Evolutionary conservation across 2,329 filamentous ascomycete species (phyloP).

Genomic region (Nigrospora sphaerica): DNA sequence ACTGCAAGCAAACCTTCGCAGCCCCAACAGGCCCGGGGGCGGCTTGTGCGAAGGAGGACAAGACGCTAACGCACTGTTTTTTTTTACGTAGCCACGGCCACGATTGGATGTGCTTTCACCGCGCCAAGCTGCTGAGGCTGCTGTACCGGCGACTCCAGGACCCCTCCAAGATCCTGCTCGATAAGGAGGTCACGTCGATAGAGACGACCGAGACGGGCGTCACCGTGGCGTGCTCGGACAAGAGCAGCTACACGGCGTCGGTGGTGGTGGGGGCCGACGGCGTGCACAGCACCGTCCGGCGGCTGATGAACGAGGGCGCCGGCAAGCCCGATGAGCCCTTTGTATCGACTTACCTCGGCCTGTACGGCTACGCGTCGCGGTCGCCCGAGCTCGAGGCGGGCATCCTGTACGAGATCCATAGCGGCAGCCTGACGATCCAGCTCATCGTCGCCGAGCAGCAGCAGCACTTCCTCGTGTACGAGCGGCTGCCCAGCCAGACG

Average conservation of each 20-base stretch:
- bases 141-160: slow-evolving; percentile 13
- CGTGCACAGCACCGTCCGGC: slow-evolving; percentile 27
- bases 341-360: slow-evolving; percentile 13
- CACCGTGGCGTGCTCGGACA: slow-evolving; percentile 21
- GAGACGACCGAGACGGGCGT: slow-evolving; percentile 3
- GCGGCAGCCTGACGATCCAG: slow-evolving; percentile 12
- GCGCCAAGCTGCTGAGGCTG: slow-evolving; percentile 13
- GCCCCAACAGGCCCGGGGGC: slow-evolving; percentile 1
- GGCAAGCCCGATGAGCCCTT: slow-evolving; percentile 10
- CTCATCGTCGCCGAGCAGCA: slow-evolving; percentile 14
- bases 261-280: slow-evolving; percentile 35
- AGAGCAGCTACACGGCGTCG: slow-evolving; percentile 23
- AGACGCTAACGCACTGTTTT: too few relatives aligned
- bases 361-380: slow-evolving; percentile 10
- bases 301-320: slow-evolving; percentile 19
- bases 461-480: slow-evolving; percentile 6
- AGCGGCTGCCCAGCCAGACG: slow-evolving; percentile 12
- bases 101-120: slow-evolving; percentile 11
- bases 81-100: slow-evolving; percentile 13
- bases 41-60: background rate
- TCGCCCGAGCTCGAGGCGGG: slow-evolving; percentile 3
- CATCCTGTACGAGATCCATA: slow-evolving; percentile 7
- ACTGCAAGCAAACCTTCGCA: slow-evolving; percentile 3
- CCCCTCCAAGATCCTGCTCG: slow-evolving; percentile 1
- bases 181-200: slow-evolving; percentile 5